phyloP scores from a whole-genome alignment of 768 basidiomycete species.

The Exsudoporus frostii region DNA sequence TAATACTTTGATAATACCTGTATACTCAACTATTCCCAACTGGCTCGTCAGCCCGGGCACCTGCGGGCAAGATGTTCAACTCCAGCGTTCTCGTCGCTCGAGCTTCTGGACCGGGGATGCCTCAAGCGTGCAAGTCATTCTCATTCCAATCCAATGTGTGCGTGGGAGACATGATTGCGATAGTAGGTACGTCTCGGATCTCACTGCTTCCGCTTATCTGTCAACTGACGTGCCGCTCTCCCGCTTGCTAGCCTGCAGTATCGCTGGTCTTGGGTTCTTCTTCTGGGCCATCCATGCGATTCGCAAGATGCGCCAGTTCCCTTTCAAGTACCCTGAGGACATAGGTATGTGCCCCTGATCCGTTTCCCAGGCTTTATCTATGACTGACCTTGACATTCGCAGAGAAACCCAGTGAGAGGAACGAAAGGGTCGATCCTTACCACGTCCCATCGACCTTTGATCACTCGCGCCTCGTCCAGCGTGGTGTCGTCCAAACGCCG shows the following conservation, averaged over 20 bases:
- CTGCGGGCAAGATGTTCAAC: slow-evolving; percentile 7
- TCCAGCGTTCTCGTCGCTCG: neutral
- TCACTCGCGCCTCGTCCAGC: neutral
- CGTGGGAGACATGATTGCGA: slow-evolving; percentile 21
- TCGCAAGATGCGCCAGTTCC: slow-evolving; percentile 17
- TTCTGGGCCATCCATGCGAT: slow-evolving; percentile 20
- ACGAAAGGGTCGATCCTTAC: slow-evolving; percentile 3
- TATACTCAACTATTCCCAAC: neutral
- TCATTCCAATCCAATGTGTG: slow-evolving; percentile 13
- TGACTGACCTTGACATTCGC: neutral
- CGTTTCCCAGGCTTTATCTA: no score
- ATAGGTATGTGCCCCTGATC: neutral
- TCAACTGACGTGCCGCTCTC: neutral
- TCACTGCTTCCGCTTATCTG: neutral
- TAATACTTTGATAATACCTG: neutral
- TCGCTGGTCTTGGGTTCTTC: slow-evolving; percentile 19
- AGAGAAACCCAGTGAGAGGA: neutral
- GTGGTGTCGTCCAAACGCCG: slow-evolving; percentile 4
- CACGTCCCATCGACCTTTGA: neutral
- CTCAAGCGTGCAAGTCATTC: slow-evolving; percentile 12
- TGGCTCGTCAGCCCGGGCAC: neutral
- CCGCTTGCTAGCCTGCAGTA: slow-evolving; percentile 9
- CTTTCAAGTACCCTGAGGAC: slow-evolving; percentile 1
- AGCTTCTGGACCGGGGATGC: neutral
- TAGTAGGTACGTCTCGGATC: slow-evolving; percentile 17